Evolutionary conservation across 75 land plant genomes (phyloP), one percentile per base, ranked within the genome.

Genomic region (Sequoia sempervirens): DNA sequence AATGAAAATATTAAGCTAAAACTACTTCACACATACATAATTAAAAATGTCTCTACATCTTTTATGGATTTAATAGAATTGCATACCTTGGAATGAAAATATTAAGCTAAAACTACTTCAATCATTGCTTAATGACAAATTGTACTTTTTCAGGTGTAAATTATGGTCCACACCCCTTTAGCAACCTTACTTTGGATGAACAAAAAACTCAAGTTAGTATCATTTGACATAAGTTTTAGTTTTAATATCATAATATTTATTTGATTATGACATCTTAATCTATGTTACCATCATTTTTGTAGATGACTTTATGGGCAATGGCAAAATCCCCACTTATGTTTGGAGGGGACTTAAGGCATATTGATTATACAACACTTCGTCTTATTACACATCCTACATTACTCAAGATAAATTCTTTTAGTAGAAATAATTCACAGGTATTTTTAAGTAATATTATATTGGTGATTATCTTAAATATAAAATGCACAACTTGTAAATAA

Each of bases 271-370:
- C 4, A 4, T 17, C 20, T 11, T 34, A 74, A 5, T 13, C 17
- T 37, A 75, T 30, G 1, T 37, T 17, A 37, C 15, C 2, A 75
- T 50, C 14, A 3, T 80, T 30, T 52, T 61, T 40, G 0, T 81
- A 89, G 90, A 34, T 89, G 83, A 84, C 85, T 28, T 70, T 89
- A 41, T 89, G 90, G 89, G 90, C 89, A n/a, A 89, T 87, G 85
- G 86, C 86, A 28, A 89, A 89, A 56, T 84, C 83, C 45, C 90
- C 90, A 23, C 46, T 89, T 52, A 84, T 89, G 79, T 87, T 66
- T 84, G 90, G 90, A 17, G 90, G 90, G 34, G 90, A 89, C 82
- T 30, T 89, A 30, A 81, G 89, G 46, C 74, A 56, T 20, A 72
- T 87, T 34, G 84, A 89, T 52, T 2, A 81, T 37, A 46, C 54